Evolutionary conservation across 441 rosid species (phyloP).

Genomic region (Biscutella laevigata): DNA sequence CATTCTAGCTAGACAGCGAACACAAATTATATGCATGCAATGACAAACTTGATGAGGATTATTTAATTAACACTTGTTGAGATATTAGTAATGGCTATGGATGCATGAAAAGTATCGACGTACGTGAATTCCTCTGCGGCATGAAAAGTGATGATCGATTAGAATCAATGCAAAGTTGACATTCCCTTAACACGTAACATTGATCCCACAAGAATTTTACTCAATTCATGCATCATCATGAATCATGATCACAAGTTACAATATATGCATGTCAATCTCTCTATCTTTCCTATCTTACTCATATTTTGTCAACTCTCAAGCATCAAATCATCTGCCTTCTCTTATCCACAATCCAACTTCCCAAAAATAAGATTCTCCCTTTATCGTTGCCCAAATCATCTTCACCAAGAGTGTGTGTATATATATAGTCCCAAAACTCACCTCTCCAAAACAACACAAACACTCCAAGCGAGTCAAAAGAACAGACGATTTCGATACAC

Average conservation of each 20-base stretch:
- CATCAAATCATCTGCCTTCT: conserved; percentile 20
- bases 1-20: no score
- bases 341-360: conserved; percentile 22
- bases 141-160: conserved; percentile 12
- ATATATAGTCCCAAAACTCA: conserved; percentile 18
- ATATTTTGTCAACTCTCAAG: conserved; percentile 24
- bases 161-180: conserved; percentile 31
- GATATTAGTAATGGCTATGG: no score
- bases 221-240: conserved; percentile 23
- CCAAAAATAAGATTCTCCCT: conserved; percentile 6
- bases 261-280: conserved; percentile 17
- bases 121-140: neutral
- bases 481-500: no score
- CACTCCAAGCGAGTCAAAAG: neutral
- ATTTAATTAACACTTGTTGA: no score
- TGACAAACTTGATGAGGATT: no score
- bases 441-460: conserved; percentile 17
- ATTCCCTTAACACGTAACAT: conserved; percentile 26
- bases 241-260: conserved; percentile 26
- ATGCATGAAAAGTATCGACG: no score
- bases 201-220: conserved; percentile 21
- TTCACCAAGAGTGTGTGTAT: conserved; percentile 10
- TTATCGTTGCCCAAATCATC: conserved; percentile 15
- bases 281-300: neutral
- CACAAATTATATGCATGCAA: no score